Evolutionary conservation across 495 filamentous ascomycete genomes (phyloP).

Genomic region (Hypoxylon intermedium): DNA sequence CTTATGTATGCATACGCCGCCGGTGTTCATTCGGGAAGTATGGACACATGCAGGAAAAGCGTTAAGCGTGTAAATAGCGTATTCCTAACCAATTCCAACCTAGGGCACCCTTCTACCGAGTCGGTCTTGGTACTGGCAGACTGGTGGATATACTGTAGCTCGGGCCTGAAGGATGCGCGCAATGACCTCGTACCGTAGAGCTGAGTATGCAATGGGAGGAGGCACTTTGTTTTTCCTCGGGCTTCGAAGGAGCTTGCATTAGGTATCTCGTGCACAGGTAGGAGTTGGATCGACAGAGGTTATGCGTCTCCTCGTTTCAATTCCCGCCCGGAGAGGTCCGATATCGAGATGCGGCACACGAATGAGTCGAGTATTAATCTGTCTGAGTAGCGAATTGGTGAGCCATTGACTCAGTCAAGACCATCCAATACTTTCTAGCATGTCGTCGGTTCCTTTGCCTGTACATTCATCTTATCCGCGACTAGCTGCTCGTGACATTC

Average conservation of each 20-base stretch:
- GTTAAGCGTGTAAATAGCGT: neutral
- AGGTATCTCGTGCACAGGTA: too few relatives aligned
- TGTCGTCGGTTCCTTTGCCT: too few relatives aligned
- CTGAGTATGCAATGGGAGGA: constrained; percentile 4
- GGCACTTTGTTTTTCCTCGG: constrained; percentile 23
- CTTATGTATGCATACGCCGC: neutral
- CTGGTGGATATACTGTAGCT: constrained; percentile 1
- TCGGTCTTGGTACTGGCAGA: constrained; percentile 6
- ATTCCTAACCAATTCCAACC: constrained; percentile 13
- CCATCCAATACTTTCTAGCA: too few relatives aligned
- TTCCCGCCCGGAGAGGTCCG: constrained; percentile 5
- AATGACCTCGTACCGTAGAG: too few relatives aligned
- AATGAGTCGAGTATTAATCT: neutral
- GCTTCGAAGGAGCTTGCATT: constrained; percentile 7
- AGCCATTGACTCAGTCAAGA: neutral
- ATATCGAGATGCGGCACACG: neutral
- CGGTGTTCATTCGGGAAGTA: constrained; percentile 21
- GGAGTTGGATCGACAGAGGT: too few relatives aligned
- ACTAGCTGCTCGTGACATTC: too few relatives aligned
- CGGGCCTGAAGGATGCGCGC: constrained; percentile 2
- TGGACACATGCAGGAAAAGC: neutral
- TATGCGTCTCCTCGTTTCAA: constrained; percentile 8
- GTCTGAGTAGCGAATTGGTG: neutral
- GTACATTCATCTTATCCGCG: too few relatives aligned
- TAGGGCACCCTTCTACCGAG: neutral